Percentiles rank a stretch among this genome's conserved stretches.
phyloP scores from a whole-genome alignment of 768 basidiomycete species.

The Tulasnella sp. region DNA sequence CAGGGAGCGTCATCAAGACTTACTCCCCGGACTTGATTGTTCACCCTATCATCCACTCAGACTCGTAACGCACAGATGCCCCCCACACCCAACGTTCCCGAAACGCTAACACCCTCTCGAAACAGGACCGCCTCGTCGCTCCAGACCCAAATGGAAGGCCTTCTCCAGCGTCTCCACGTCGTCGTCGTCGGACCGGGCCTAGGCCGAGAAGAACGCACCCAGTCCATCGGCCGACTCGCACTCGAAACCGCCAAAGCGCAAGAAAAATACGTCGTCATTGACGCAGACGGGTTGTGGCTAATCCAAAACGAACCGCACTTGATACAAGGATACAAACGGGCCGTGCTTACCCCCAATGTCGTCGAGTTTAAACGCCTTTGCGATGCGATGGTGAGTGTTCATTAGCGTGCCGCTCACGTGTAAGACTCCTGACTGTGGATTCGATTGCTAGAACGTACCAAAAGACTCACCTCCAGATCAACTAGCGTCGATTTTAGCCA shows the following conservation, averaged over 20 bases:
- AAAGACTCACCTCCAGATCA: conserved; percentile 34
- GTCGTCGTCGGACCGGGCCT: conserved; percentile 91
- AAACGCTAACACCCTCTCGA: neutral
- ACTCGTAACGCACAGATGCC: conserved; percentile 37
- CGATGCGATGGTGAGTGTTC: conserved; percentile 46
- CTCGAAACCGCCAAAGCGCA: conserved; percentile 56
- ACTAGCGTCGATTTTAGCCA: conserved; percentile 61
- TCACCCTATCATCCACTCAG: conserved; percentile 74
- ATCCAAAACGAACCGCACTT: conserved; percentile 60
- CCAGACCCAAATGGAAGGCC: conserved; percentile 41
- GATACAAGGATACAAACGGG: conserved; percentile 73
- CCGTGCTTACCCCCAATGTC: conserved; percentile 87
- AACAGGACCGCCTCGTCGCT: conserved; percentile 33
- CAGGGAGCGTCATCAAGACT: conserved; percentile 87
- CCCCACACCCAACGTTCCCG: neutral
- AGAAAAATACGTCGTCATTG: conserved; percentile 83
- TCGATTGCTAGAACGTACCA: conserved; percentile 35
- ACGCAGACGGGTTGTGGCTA: conserved; percentile 85
- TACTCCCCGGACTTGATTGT: conserved; percentile 97
- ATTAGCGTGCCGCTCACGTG: neutral
- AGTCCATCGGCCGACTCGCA: conserved; percentile 62
- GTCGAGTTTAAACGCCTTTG: conserved; percentile 82
- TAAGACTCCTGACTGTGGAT: neutral
- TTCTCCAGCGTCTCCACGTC: conserved; percentile 80
- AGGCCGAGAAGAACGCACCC: conserved; percentile 86